Evolutionary conservation across 306 rosid genomes (phyloP).

Genomic region (Fagus crenata): DNA sequence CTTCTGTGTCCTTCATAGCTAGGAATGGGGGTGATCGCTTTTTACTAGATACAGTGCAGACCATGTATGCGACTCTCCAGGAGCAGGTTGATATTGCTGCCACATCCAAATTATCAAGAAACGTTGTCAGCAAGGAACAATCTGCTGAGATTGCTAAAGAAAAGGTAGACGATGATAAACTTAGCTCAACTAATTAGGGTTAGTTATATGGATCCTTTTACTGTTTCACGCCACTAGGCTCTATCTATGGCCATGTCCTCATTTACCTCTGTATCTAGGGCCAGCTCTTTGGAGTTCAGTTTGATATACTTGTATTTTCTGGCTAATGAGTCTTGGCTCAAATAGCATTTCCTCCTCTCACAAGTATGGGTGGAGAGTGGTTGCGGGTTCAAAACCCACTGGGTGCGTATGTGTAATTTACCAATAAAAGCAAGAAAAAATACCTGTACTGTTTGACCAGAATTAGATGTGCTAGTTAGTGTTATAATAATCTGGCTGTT

Average conservation of each 20-base stretch:
- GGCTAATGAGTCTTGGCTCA: too few species aligned
- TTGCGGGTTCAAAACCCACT: too few species aligned
- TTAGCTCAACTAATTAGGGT: background rate
- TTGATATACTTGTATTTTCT: too few species aligned
- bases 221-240: background rate
- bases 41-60: constrained; percentile 71
- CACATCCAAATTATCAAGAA: constrained; percentile 60
- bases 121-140: constrained; percentile 65
- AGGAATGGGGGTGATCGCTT: constrained; percentile 95
- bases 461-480: background rate
- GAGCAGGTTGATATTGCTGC: constrained; percentile 79
- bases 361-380: too few species aligned
- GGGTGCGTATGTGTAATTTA: too few species aligned
- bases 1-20: constrained; percentile 89
- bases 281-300: background rate
- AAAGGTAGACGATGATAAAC: constrained; percentile 48
- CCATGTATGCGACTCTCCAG: constrained; percentile 62
- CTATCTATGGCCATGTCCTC: background rate
- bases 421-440: too few species aligned
- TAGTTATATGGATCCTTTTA: background rate
- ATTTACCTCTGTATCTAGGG: constrained; percentile 9
- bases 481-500: background rate
- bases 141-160: constrained; percentile 92
- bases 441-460: background rate
- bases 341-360: too few species aligned